Base-by-base conservation (phyloP, 352 stramenopile species). In the Achlya hypogyna region DNA sequence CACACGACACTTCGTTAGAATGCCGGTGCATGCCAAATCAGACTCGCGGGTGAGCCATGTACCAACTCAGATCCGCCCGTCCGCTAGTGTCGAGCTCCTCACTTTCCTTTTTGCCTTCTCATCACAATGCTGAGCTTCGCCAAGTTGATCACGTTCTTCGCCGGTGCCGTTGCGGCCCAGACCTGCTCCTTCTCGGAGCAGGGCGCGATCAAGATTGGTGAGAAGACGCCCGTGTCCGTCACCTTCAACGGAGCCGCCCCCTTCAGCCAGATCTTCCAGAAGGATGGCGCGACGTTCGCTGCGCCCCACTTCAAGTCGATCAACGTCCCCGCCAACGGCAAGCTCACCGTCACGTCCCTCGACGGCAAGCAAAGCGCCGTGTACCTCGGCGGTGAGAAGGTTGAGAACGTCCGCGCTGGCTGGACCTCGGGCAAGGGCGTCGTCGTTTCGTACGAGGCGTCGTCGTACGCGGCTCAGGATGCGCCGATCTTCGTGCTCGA, bases 121-220 rank as follows among this genome's bases (percentile, higher is more conserved):
- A n/a, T n/a, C n/a, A 49, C 18, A 18, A 49, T 49, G 42, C 22
- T 49, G 18, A 22, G 42, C 42, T 49, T 49, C 22, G 18, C 42
- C 42, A 49, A 49, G 42, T 49, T 56, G 49, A 56, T 56, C 49
- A 56, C 49, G 25, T n/a, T 54, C 49, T 54, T 54, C 49, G 49
- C 49, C 29, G 49, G 8, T 34, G 49, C 49, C 6, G 49, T 16
- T 16, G 29, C 16, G 8, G 49, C 49, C 6, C 49, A 54, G 29
- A 8, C 6, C 6, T 54, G 49, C 49, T 16, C 34, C 6, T 6
- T 42, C 34, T 8, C 16, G 8, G 23, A 54, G 29, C 49, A 54
- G 25, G 49, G 25, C 8, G 20, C n/a, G 2, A 22, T 22, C 49
- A 56, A 56, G 25, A 56, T 56, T 20, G 49, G 10, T 20, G 49